Evolutionary conservation across 2,329 filamentous ascomycete species (phyloP).

Genomic region (Talaromyces atroroseus): DNA sequence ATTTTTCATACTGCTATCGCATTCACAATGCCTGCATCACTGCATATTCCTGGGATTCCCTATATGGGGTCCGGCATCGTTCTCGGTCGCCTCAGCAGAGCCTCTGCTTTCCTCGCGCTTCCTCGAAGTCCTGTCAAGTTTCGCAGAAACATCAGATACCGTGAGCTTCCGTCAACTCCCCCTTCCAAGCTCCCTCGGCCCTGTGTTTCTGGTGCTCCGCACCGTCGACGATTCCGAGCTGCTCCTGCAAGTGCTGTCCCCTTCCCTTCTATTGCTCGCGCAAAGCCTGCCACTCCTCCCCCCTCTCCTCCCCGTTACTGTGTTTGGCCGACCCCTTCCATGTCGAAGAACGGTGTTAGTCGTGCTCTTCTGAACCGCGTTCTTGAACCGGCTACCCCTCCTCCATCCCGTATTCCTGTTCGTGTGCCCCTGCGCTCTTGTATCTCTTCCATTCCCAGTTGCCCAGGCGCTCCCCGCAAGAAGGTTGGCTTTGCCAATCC

Average conservation of each 20-base stretch:
- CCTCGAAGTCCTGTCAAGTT: conserved; percentile 13
- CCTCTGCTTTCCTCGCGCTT: conserved; percentile 13
- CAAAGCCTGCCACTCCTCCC: conserved; percentile 6
- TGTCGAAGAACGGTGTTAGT: conserved; percentile 10
- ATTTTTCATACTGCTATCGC: conserved; percentile 2
- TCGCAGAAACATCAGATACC: conserved; percentile 2
- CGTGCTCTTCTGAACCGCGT: conserved; percentile 8
- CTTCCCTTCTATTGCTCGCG: conserved; percentile 10
- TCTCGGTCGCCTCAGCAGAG: conserved; percentile 8
- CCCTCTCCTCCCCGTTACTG: conserved; percentile 2
- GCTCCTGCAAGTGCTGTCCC: conserved; percentile 13
- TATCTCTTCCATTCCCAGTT: conserved; percentile 1
- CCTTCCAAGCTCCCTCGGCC: neutral
- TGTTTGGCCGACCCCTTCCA: conserved; percentile 7
- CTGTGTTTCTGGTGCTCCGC: conserved; percentile 5
- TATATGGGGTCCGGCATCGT: conserved; percentile 1
- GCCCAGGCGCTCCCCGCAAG: conserved; percentile 5
- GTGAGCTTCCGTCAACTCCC: neutral
- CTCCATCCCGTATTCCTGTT: conserved; percentile 18
- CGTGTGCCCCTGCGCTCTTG: conserved; percentile 3
- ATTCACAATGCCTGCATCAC: conserved; percentile 19
- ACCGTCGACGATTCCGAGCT: conserved; percentile 14
- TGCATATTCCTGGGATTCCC: conserved; percentile 17
- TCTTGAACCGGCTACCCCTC: neutral
- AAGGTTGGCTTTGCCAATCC: conserved; percentile 3